Conservation (phyloP, 23 red algal species). For the Pyropia haitanensis region DNA sequence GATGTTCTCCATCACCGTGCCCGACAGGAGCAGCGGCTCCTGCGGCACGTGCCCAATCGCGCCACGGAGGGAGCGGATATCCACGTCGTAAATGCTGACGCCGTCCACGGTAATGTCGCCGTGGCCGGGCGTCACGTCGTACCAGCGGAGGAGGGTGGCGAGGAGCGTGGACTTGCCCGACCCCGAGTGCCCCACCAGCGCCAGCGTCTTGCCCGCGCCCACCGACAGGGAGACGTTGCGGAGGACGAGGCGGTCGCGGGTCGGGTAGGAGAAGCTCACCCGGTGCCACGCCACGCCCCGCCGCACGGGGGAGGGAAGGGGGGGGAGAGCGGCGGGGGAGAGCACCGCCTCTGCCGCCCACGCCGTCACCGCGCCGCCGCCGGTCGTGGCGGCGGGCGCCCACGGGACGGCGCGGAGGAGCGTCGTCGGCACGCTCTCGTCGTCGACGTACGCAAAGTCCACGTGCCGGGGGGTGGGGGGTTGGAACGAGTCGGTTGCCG, state of each 20-base stretch:
- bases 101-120: conserved; percentile 51
- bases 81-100: conserved; percentile 26
- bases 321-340: no score
- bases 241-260: conserved; percentile 10
- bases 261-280: no score
- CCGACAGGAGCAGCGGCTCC: conserved; percentile 49
- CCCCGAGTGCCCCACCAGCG: conserved; percentile 56
- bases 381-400: no score
- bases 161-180: conserved; percentile 75
- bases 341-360: no score
- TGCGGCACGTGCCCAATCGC: conserved; percentile 74
- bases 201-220: conserved; percentile 20
- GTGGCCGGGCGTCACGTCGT: conserved; percentile 16
- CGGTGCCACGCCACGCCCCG: no score
- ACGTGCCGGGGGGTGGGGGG: background rate
- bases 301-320: no score
- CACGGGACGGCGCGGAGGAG: no score
- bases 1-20: conserved; percentile 62
- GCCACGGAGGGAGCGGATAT: conserved; percentile 31
- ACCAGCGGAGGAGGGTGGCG: conserved; percentile 62
- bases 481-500: no score
- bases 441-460: conserved; percentile 19
- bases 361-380: no score
- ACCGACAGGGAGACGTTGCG: conserved; percentile 16
- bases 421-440: no score